Conservation (phyloP, 768 basidiomycete species). For the Xerocomus brunneocitrinus region DNA sequence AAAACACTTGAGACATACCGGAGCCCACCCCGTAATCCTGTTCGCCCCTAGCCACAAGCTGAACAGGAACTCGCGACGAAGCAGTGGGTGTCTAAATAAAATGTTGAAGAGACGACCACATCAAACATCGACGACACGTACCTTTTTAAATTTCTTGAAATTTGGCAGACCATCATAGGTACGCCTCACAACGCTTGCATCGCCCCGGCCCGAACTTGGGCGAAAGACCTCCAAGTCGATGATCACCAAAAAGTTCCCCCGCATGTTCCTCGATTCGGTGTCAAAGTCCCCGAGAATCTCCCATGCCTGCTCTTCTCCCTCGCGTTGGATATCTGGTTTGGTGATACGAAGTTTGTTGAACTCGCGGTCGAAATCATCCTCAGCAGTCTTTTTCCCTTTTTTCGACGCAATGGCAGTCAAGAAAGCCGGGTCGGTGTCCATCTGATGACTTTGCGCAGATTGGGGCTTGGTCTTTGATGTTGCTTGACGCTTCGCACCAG, state of each 20-base stretch:
- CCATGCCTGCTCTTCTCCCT: conserved; percentile 53
- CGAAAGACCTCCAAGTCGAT: conserved; percentile 56
- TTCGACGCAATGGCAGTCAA: conserved; percentile 70
- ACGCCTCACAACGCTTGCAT: conserved; percentile 34
- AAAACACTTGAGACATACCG: conserved; percentile 32
- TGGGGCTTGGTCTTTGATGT: conserved; percentile 11
- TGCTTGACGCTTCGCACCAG: not conserved
- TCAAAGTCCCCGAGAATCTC: conserved; percentile 61
- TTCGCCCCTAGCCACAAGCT: conserved; percentile 47
- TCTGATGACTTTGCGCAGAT: not conserved
- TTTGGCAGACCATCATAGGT: conserved; percentile 45
- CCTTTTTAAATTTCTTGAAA: conserved; percentile 79
- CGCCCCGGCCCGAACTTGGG: conserved; percentile 22
- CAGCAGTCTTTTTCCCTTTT: conserved; percentile 54
- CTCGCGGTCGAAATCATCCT: conserved; percentile 72
- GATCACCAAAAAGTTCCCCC: conserved; percentile 80
- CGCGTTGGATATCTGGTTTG: conserved; percentile 50
- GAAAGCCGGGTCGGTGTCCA: conserved; percentile 64
- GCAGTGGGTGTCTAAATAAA: conserved; percentile 25
- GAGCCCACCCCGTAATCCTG: conserved; percentile 53
- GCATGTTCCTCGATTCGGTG: conserved; percentile 46
- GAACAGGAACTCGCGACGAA: conserved; percentile 37
- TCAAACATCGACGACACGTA: conserved; percentile 23
- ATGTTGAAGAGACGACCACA: conserved; percentile 6
- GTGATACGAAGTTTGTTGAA: conserved; percentile 74